Conservation (phyloP, 352 stramenopile species). For the Phytophthora tentaculata region DNA sequence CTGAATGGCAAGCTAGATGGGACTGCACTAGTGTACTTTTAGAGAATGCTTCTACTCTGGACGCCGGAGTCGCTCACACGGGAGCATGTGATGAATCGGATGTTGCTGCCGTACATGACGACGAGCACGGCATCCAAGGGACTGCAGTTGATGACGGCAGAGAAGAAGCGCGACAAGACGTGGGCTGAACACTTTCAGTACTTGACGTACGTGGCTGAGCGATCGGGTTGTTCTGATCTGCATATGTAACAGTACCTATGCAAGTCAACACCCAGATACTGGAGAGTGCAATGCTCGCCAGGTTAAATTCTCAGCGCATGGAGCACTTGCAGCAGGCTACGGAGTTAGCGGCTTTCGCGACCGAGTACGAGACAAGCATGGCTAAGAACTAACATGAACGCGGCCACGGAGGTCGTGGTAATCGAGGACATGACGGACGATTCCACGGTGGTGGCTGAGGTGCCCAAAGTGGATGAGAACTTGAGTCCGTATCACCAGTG, state of each 20-base stretch:
- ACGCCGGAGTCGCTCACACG: constrained; percentile 3
- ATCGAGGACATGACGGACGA: neutral
- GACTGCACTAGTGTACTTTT: constrained; percentile 1
- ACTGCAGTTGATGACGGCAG: constrained; percentile 12
- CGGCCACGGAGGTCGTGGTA: neutral
- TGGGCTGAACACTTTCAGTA: constrained; percentile 23
- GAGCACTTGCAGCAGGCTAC: neutral
- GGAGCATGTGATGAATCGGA: constrained; percentile 19
- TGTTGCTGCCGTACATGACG: constrained; percentile 15
- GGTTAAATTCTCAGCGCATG: neutral
- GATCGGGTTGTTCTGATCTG: constrained; percentile 3
- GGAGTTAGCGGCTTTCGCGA: neutral
- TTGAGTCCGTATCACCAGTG: too few relatives aligned
- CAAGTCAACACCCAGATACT: constrained; percentile 1
- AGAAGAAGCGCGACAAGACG: constrained; percentile 7
- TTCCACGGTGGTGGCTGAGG: too few relatives aligned
- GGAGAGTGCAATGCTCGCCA: neutral
- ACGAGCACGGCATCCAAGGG: neutral
- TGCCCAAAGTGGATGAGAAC: too few relatives aligned
- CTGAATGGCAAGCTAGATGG: too few relatives aligned
- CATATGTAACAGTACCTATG: constrained; percentile 11
- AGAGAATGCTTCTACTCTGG: constrained; percentile 18
- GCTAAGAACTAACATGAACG: too few relatives aligned
- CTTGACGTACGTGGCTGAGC: constrained; percentile 19
- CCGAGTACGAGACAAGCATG: neutral